Evolutionary conservation across 345 rosid genomes (phyloP).

Genomic region (Eucalyptus regnans): DNA sequence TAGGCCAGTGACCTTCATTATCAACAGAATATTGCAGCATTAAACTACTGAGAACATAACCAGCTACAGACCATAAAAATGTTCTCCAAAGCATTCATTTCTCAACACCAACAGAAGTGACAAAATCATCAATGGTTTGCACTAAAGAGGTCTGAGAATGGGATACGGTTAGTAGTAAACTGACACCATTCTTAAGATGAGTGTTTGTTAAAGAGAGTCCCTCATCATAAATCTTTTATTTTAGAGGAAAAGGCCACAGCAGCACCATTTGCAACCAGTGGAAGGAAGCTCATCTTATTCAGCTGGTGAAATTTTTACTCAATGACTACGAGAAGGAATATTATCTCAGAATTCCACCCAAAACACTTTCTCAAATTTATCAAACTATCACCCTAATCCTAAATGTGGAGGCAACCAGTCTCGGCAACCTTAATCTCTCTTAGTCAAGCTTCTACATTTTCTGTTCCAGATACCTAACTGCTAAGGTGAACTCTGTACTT

Average conservation of each 20-base stretch:
- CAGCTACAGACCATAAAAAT: neutral
- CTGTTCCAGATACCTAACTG: neutral
- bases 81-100: neutral
- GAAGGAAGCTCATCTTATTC: neutral
- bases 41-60: neutral
- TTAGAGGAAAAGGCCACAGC: neutral
- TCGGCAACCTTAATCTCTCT: neutral
- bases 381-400: neutral
- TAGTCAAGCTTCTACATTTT: neutral
- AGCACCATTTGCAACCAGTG: neutral
- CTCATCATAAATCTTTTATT: neutral
- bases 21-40: neutral
- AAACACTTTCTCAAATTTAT: neutral
- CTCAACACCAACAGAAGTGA: neutral
- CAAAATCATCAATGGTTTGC: neutral
- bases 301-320: neutral
- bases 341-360: neutral
- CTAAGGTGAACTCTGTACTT: neutral
- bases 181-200: neutral
- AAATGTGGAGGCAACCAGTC: neutral
- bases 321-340: neutral
- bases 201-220: neutral
- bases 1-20: neutral
- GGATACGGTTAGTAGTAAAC: neutral
- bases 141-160: neutral